Base-by-base conservation (phyloP, 805 yeast species). In the Yueomyces sp. region DNA sequence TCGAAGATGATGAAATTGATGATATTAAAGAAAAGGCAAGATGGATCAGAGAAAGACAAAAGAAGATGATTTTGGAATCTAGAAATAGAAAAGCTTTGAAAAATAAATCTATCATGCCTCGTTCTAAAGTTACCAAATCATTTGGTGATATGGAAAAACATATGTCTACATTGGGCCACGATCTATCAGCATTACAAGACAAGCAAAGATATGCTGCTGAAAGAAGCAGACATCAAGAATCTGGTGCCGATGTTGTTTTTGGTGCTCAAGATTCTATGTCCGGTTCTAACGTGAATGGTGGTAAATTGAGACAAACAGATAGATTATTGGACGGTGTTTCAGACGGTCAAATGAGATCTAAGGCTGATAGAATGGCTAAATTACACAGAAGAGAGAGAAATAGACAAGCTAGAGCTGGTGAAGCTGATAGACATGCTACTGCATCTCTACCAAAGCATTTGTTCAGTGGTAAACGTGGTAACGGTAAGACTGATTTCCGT, bases 11-110 rank as follows among this genome's bases (percentile, higher is more conserved):
- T 46, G 87, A 79, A 52, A 81, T 79, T 43, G 68, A 69, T 37
- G 79, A 74, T 44, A 72, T 92, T 42, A 76, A 73, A 52, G 87
- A 79, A 51, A 92, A 92, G 68, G 98, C 98, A 30, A 70, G 65
- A 45, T 92, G 97, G 97, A 87, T 92, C 56, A 81, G 98, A 67
- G 79, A 86, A 63, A 88, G 86, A 64, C 96, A 88, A 71, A 86
- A 87, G 77, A 75, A 74, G 66, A 90, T 92, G 95, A 81, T 82
- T 58, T 78, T 79, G 55, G 94, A 84, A 49, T 84, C 92, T 29
- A 76, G 96, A 65, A 74, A 77, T 61, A 83, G 86, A 71, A 88
- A 85, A 68, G 77, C 90, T 37, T 69, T 85, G 59, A 85, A 86
- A 69, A 85, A 86, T 69, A 81, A 78, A 62, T 82, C 94, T 39